These are phyloP conservation scores for Ceratocystis colombiana DNA, from an alignment of 2,329 filamentous ascomycete species.

Conservation along the genomic window DNA sequence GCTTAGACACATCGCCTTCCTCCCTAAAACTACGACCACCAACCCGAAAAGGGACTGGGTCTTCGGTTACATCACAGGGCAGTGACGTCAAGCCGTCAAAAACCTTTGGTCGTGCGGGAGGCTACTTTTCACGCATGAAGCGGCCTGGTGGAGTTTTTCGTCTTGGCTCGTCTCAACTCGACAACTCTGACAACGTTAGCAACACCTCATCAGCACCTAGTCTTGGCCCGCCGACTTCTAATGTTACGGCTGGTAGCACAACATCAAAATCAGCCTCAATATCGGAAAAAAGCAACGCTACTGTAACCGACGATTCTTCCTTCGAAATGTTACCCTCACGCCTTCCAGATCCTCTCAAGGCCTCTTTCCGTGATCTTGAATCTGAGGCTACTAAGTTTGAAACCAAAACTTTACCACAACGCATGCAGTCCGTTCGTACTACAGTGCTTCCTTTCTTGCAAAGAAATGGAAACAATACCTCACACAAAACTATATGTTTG, in stretches of 20 bases:
- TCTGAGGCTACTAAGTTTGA: conserved; percentile 49
- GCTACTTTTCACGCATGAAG: conserved; percentile 43
- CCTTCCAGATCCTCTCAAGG: conserved; percentile 45
- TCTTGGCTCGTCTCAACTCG: conserved; percentile 33
- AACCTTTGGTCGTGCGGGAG: conserved; percentile 38
- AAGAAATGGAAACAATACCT: conserved; percentile 57
- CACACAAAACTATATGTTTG: conserved; percentile 53
- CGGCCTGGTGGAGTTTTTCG: conserved; percentile 37
- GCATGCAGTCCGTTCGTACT: conserved; percentile 63
- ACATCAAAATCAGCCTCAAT: conserved; percentile 35
- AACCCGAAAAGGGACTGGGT: conserved; percentile 16
- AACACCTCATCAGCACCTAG: conserved; percentile 40
- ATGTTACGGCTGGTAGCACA: conserved; percentile 32
- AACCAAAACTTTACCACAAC: conserved; percentile 52
- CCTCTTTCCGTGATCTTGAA: conserved; percentile 46
- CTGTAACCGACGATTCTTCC: conserved; percentile 38
- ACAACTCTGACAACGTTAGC: conserved; percentile 37
- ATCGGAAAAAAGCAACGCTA: conserved; percentile 34
- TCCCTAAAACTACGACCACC: conserved; percentile 15
- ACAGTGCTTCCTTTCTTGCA: conserved; percentile 67
- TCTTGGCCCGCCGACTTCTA: conserved; percentile 34
- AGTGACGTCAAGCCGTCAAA: conserved; percentile 30
- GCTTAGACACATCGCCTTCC: conserved; percentile 22
- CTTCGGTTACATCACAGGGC: conserved; percentile 12
- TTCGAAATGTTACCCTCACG: conserved; percentile 36